Conservation (phyloP, 192 early-diverging fungal genomes). For the Gryganskiella cystojenkinii region DNA sequence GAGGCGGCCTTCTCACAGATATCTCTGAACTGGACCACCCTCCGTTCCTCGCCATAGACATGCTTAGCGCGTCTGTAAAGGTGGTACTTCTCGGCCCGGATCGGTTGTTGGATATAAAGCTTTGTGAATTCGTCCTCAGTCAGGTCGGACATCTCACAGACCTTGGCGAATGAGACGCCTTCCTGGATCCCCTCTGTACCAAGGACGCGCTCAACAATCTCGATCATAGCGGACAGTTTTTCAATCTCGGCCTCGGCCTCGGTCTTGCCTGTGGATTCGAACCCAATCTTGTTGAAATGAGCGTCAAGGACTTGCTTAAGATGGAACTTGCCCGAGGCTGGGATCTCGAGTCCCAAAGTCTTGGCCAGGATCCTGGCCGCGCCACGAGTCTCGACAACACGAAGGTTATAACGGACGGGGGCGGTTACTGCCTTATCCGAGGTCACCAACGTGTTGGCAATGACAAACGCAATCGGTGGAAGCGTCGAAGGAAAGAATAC, state of each 20-base stretch:
- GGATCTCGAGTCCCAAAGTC: conserved; percentile 54
- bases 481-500: conserved; percentile 70
- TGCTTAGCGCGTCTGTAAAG: conserved; percentile 85
- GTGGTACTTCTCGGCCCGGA: conserved; percentile 75
- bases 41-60: conserved; percentile 81
- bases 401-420: conserved; percentile 90
- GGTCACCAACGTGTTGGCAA: conserved; percentile 89
- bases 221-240: conserved; percentile 52
- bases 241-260: conserved; percentile 55
- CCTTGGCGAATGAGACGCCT: conserved; percentile 26
- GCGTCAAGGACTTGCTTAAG: conserved; percentile 57
- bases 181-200: conserved; percentile 39
- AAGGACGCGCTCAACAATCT: conserved; percentile 48
- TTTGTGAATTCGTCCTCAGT: conserved; percentile 55
- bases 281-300: conserved; percentile 52
- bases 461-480: conserved; percentile 78
- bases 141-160: conserved; percentile 52
- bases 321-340: conserved; percentile 44
- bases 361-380: conserved; percentile 74
- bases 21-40: conserved; percentile 80
- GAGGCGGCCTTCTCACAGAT: conserved; percentile 58
- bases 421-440: conserved; percentile 91
- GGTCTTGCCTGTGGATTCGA: conserved; percentile 38
- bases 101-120: conserved; percentile 62
- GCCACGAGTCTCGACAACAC: conserved; percentile 91